Conservation (phyloP, 2,329 filamentous ascomycete genomes). For the Aspergillus sojae region DNA sequence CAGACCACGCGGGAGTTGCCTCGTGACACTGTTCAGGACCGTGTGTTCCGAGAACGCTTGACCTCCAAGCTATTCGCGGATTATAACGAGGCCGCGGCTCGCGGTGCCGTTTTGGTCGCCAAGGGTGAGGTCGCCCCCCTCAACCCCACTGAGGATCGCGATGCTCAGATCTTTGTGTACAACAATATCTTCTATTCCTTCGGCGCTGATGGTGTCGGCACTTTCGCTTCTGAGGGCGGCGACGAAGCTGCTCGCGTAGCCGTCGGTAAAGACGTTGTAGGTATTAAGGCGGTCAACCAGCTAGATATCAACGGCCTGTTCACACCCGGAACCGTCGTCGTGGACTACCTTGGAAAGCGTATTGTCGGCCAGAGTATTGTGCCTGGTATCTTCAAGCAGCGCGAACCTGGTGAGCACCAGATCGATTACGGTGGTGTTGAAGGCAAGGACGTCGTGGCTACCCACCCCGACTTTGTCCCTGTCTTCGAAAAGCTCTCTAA, state of each 20-base stretch:
- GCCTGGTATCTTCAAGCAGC: conserved; percentile 97
- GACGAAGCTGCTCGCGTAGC: conserved; percentile 95
- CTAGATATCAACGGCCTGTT: conserved; percentile 93
- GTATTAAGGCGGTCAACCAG: conserved; percentile 94
- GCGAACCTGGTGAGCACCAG: conserved; percentile 95
- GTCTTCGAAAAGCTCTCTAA: conserved; percentile 91
- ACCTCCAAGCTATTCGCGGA: conserved; percentile 96
- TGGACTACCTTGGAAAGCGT: conserved; percentile 95
- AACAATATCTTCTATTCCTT: conserved; percentile 99
- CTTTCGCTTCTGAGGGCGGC: conserved; percentile 93
- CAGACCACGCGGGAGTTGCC: conserved; percentile 94
- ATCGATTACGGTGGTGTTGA: conserved; percentile 99
- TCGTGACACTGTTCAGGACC: conserved; percentile 89
- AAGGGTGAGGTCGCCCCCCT: conserved; percentile 89
- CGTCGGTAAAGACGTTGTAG: conserved; percentile 93
- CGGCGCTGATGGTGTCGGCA: conserved; percentile 94
- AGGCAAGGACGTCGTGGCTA: conserved; percentile 91
- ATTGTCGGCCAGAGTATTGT: conserved; percentile 98
- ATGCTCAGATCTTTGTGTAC: conserved; percentile 98
- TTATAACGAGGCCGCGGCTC: conserved; percentile 92
- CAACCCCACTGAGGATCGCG: conserved; percentile 88
- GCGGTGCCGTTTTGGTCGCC: conserved; percentile 88
- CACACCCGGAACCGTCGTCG: conserved; percentile 92
- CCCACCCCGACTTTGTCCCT: conserved; percentile 80
- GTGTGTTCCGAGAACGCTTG: conserved; percentile 91